Percentiles rank a stretch among this genome's conserved stretches.
These are phyloP conservation scores for Closterium sp. DNA, from an alignment of 139 green algal genomes.

Conservation along the genomic window DNA sequence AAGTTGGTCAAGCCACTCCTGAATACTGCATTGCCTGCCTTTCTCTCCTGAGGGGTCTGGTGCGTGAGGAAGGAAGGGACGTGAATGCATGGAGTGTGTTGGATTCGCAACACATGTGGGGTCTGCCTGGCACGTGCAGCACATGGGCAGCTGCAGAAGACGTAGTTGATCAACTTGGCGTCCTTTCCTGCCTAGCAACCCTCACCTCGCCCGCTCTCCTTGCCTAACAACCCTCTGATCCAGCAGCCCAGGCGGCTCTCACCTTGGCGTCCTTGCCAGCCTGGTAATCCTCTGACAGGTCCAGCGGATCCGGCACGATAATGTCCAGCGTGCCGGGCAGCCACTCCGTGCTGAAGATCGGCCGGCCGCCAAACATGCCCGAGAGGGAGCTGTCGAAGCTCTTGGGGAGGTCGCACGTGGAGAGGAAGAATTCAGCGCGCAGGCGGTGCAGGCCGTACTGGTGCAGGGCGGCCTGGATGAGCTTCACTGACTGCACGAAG, in stretches of 20 bases:
- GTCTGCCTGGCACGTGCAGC: too few relatives aligned
- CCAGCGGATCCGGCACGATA: constrained; percentile 23
- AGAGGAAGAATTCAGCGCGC: constrained; percentile 33
- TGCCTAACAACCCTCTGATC: background rate
- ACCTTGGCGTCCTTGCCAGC: background rate
- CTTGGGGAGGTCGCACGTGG: constrained; percentile 36
- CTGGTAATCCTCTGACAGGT: constrained; percentile 17
- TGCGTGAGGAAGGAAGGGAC: too few relatives aligned
- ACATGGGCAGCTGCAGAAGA: too few relatives aligned
- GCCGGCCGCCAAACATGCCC: background rate
- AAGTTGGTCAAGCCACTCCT: background rate
- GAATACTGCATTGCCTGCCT: background rate
- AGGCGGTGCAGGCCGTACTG: constrained; percentile 11
- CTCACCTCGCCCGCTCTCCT: too few relatives aligned
- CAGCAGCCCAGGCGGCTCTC: too few relatives aligned
- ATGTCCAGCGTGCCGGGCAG: constrained; percentile 16
- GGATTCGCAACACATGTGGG: too few relatives aligned
- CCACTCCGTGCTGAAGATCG: constrained; percentile 18
- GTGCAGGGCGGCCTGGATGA: constrained; percentile 38
- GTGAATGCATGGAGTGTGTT: too few relatives aligned
- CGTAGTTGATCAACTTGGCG: too few relatives aligned
- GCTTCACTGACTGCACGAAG: constrained; percentile 24
- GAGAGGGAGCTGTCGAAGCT: constrained; percentile 20
- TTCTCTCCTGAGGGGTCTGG: background rate
- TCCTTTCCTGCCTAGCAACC: too few relatives aligned